Evolutionary conservation across 2,329 filamentous ascomycete species (phyloP).

Genomic region (Nothopassalora personata): DNA sequence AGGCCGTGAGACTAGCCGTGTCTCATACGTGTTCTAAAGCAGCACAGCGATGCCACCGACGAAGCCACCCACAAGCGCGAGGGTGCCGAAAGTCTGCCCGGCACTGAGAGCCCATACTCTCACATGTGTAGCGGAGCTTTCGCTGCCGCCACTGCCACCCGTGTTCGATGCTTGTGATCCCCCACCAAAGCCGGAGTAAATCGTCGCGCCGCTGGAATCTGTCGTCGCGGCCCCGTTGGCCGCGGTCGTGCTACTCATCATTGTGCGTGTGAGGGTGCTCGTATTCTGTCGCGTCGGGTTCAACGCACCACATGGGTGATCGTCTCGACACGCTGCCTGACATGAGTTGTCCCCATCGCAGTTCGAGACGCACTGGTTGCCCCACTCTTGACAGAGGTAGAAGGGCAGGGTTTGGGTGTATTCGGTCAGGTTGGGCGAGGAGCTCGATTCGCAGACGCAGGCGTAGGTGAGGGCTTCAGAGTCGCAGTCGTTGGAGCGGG

Average conservation of each 20-base stretch:
- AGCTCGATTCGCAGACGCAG: slow-evolving; percentile 65
- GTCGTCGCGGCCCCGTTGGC: slow-evolving; percentile 33
- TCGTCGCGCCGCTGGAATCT: slow-evolving; percentile 26
- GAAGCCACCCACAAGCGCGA: slow-evolving; percentile 50
- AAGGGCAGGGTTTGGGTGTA: slow-evolving; percentile 75
- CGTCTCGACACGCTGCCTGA: slow-evolving; percentile 53
- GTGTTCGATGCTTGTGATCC: slow-evolving; percentile 17
- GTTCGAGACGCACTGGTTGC: slow-evolving; percentile 52
- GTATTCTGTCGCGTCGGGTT: slow-evolving; percentile 57
- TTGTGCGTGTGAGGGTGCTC: slow-evolving; percentile 45
- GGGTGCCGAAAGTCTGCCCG: slow-evolving; percentile 53
- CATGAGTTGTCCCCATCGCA: slow-evolving; percentile 57
- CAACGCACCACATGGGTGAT: slow-evolving; percentile 69
- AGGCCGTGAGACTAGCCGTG: neutral
- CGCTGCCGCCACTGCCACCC: slow-evolving; percentile 27
- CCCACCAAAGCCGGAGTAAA: slow-evolving; percentile 44
- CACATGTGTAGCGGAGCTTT: slow-evolving; percentile 9
- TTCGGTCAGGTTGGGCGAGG: slow-evolving; percentile 66
- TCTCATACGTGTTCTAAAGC: slow-evolving; percentile 20
- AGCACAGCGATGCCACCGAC: slow-evolving; percentile 52
- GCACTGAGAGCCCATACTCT: slow-evolving; percentile 45
- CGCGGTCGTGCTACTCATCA: slow-evolving; percentile 34
- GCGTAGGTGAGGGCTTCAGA: slow-evolving; percentile 60
- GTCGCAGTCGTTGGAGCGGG: slow-evolving; percentile 60
- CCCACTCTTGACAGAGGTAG: slow-evolving; percentile 68